Evolutionary conservation across 2,329 filamentous ascomycete genomes (phyloP), one percentile per base, ranked within the genome.

Genomic region (Exophiala oligosperma): DNA sequence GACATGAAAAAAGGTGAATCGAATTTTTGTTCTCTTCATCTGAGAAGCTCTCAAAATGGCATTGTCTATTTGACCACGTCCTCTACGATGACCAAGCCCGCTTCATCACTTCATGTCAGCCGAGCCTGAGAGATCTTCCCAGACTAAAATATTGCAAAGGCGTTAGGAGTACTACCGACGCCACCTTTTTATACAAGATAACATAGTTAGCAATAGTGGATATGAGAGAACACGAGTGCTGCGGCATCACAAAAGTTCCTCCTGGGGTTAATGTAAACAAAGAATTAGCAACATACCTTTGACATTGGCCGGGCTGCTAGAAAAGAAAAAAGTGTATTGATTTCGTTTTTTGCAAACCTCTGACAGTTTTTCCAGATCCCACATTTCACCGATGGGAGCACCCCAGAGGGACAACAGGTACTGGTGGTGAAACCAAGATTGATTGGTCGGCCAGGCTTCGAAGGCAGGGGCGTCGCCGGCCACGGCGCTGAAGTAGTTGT

Each of bases 401-500:
- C 69, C 69, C 68, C 67, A 71, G 35, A 67, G 65, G 1, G 70
- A 67, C 26, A 72, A 56, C 14, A 71, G 61, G 63, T 68, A 72
- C 38, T 72, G 68, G 54, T 72, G 70, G 26, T 28, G 26, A 28
- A 28, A 28, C 26, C 26, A 28, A 72, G 56, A 32, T 63, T 44
- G 21, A 60, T 54, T 7, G 58, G 54, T 59, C 38, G 14, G 84
- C 70, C 84, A 82, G 0, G 81, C 79, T 72, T 90, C 87, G 61
- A 90, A 88, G 0, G 81, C 77, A 21, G 81, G 82, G 12, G 79
- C 74, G 68, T 90, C 87, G 0, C 84, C 83, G 7, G 4, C 26
- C 4, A 28, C 26, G 4, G 26, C 26, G 7, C 26, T 28, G 26
- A 28, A 28, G 7, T 86, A 84, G 62, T 80, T 82, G 67, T 90